A percentile compares a stretch with the other conserved stretches of the same genome.
These are phyloP conservation scores for Aspergillus avenaceus DNA, from an alignment of 495 filamentous ascomycete species.

Conservation along the genomic window DNA sequence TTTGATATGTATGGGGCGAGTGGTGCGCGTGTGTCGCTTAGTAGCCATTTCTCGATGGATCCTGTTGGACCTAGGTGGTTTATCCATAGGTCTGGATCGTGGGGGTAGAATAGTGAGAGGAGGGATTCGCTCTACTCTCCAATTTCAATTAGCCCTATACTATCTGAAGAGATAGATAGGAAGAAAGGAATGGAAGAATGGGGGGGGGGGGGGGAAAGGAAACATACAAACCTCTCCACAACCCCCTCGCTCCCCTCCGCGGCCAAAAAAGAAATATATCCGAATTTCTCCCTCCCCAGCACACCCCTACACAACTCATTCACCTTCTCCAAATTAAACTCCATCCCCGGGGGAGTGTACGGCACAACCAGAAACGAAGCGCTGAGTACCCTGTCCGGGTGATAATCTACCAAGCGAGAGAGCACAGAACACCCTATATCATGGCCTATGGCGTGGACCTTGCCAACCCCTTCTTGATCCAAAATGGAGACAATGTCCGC, in stretches of 20 bases:
- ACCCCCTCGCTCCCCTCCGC: constrained; percentile 13
- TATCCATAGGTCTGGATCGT: constrained; percentile 13
- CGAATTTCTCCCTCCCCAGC: constrained; percentile 25
- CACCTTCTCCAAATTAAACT: constrained; percentile 21
- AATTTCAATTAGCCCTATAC: too few species aligned
- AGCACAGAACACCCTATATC: constrained; percentile 28
- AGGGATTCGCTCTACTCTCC: constrained; percentile 23
- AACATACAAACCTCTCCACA: constrained; percentile 25
- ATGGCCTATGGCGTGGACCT: constrained; percentile 19
- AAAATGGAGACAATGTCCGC: constrained; percentile 35
- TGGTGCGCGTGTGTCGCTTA: constrained; percentile 10
- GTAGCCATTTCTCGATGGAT: constrained; percentile 21
- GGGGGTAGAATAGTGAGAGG: constrained; percentile 24
- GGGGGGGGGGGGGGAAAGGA: too few species aligned
- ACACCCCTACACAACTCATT: constrained; percentile 18
- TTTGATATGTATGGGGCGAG: constrained; percentile 19
- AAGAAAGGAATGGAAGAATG: too few species aligned
- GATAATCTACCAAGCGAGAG: constrained; percentile 25
- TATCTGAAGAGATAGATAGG: too few species aligned
- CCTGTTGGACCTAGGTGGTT: constrained; percentile 19
- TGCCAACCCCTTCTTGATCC: constrained; percentile 12
- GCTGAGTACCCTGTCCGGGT: constrained; percentile 18
- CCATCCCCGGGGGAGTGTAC: constrained; percentile 16
- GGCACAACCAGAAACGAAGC: constrained; percentile 23
- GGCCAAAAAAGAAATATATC: constrained; percentile 26